Conservation (phyloP, 306 rosid genomes). For the barrel medic (Medicago truncatula) region MtrunA17r5.0-ANR NC_053044.1:52767001-52767500, state of each 20-base stretch:
- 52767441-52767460: conserved; percentile 95
- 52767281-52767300: conserved; percentile 88
- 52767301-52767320: conserved; percentile 86
- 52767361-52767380: conserved; percentile 99
- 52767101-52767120: conserved; percentile 96
- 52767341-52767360: conserved; percentile 99
- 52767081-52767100: conserved; percentile 98
- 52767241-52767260: conserved; percentile 90
- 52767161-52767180: conserved; percentile 97
- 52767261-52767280: conserved; percentile 96
- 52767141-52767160: conserved; percentile 90
- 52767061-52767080: conserved; percentile 98
- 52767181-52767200: conserved; percentile 94
- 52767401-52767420: conserved; percentile 94
- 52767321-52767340: conserved; percentile 80
- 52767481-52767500: conserved; percentile 89
- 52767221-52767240: conserved; percentile 77
- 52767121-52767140: conserved; percentile 97
- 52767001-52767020: conserved; percentile 20
- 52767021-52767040: conserved; percentile 53
- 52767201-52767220: conserved; percentile 76
- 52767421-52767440: conserved; percentile 95
- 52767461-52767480: conserved; percentile 98
- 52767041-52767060: conserved; percentile 99
- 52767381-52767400: conserved; percentile 95